These are phyloP conservation scores for Zymoseptoria ardabiliae DNA, from an alignment of 2,329 filamentous ascomycete genomes.

Conservation along the genomic window DNA sequence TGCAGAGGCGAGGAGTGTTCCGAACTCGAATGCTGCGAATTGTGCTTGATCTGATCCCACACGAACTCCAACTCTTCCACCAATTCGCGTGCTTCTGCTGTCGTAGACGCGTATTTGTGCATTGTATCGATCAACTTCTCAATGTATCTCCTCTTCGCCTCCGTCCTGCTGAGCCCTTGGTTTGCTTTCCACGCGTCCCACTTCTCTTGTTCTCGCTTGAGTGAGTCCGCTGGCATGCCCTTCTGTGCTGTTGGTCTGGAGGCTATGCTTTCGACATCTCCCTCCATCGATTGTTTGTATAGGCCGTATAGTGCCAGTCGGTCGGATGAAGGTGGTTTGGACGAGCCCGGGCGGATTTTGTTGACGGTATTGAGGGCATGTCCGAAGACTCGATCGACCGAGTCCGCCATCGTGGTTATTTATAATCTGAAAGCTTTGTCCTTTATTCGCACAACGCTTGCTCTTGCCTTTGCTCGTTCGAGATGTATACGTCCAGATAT, in stretches of 20 bases:
- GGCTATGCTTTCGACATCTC: constrained; percentile 91
- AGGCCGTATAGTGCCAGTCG: constrained; percentile 91
- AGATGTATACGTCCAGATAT: not conserved
- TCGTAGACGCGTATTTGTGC: constrained; percentile 85
- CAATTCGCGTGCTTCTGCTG: constrained; percentile 75
- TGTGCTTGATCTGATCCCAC: constrained; percentile 95
- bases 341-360: constrained; percentile 89
- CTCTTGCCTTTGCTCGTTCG: not conserved
- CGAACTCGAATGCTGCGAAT: constrained; percentile 26
- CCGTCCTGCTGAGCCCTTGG: constrained; percentile 72
- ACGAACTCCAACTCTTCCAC: constrained; percentile 97
- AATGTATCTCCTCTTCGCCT: constrained; percentile 91
- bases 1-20: constrained; percentile 26
- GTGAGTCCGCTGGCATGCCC: constrained; percentile 12
- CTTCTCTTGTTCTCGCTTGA: constrained; percentile 34
- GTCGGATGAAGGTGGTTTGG: constrained; percentile 76
- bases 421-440: not conserved
- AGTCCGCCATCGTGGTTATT: constrained; percentile 23
- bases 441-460: not conserved
- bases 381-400: constrained; percentile 78
- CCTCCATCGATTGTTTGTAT: constrained; percentile 99
- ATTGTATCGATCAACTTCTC: constrained; percentile 92
- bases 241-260: constrained; percentile 56
- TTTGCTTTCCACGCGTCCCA: constrained; percentile 92
- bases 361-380: constrained; percentile 98